Conservation (phyloP, 768 basidiomycete species). For the Boletus reticulatus region DNA sequence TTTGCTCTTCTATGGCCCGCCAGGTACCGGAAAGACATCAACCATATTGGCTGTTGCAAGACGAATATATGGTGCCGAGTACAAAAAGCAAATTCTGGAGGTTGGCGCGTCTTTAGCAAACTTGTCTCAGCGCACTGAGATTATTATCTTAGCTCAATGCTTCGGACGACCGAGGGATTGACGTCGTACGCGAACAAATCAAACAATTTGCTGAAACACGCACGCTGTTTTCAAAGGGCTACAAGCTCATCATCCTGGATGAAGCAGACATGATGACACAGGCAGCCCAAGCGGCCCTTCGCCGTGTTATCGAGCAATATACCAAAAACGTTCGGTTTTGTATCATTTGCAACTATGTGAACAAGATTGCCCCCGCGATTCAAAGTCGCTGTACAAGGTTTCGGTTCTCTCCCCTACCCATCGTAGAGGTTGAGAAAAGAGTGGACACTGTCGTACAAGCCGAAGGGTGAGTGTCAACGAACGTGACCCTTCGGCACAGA, state of each 20-base stretch:
- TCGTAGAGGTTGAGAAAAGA: constrained; percentile 80
- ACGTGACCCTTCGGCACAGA: not conserved
- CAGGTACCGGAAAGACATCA: constrained; percentile 97
- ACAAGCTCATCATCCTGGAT: constrained; percentile 96
- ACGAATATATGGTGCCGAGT: constrained; percentile 86
- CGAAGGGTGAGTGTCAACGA: constrained; percentile 61
- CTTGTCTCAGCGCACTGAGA: not conserved
- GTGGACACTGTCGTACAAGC: constrained; percentile 74
- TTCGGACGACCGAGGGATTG: constrained; percentile 97
- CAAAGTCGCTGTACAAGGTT: constrained; percentile 98
- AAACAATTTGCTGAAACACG: constrained; percentile 98
- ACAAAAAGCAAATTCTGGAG: constrained; percentile 92
- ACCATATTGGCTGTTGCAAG: constrained; percentile 95
- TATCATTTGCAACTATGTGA: constrained; percentile 99
- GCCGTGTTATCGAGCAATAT: constrained; percentile 97
- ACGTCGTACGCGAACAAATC: constrained; percentile 97
- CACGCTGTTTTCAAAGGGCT: constrained; percentile 87
- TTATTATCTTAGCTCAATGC: constrained; percentile 74
- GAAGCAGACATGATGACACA: constrained; percentile 99
- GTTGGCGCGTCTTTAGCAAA: constrained; percentile 37
- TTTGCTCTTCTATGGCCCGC: constrained; percentile 95
- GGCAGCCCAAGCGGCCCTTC: constrained; percentile 92
- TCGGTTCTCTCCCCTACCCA: constrained; percentile 91
- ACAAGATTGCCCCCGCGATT: constrained; percentile 97
- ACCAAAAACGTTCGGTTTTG: constrained; percentile 99